Conservation (phyloP, 352 stramenopile genomes). For the Chrysophaeum taylorii region DNA sequence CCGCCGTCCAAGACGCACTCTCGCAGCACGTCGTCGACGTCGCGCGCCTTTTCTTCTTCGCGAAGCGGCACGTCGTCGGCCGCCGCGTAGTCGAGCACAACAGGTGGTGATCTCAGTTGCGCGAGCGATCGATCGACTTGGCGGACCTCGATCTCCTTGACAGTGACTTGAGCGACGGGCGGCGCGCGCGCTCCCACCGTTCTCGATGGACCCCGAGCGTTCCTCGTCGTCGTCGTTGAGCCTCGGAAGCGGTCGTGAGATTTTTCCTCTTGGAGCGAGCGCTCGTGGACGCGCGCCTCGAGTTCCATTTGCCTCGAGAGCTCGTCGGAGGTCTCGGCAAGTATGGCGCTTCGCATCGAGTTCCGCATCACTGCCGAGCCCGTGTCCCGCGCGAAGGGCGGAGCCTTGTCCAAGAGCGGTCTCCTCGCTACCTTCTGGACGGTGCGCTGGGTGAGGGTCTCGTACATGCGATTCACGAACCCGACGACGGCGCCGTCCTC, state of each 20-base stretch:
- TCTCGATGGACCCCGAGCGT: constrained; percentile 4
- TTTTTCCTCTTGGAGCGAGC: constrained; percentile 61
- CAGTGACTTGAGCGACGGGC: constrained; percentile 53
- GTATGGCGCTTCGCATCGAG: constrained; percentile 46
- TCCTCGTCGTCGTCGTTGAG: background rate
- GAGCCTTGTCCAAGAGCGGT: constrained; percentile 18
- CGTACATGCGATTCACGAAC: constrained; percentile 72
- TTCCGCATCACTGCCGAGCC: constrained; percentile 64
- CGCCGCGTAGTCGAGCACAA: background rate
- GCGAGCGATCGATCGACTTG: constrained; percentile 67
- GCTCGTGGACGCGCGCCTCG: constrained; percentile 56
- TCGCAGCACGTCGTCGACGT: background rate
- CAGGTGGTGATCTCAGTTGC: constrained; percentile 39
- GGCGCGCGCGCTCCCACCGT: constrained; percentile 47
- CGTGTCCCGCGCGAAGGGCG: constrained; percentile 51
- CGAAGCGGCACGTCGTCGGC: background rate
- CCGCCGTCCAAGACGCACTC: background rate
- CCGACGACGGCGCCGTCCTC: constrained; percentile 65
- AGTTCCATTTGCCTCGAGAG: constrained; percentile 44
- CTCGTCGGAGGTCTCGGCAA: constrained; percentile 21
- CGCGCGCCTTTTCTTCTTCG: background rate
- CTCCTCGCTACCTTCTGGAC: constrained; percentile 52
- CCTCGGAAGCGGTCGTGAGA: constrained; percentile 33
- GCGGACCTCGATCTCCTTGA: constrained; percentile 76
- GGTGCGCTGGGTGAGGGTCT: constrained; percentile 70